Conservation (phyloP, 495 filamentous ascomycete genomes). For the Tuber magnatum region DNA sequence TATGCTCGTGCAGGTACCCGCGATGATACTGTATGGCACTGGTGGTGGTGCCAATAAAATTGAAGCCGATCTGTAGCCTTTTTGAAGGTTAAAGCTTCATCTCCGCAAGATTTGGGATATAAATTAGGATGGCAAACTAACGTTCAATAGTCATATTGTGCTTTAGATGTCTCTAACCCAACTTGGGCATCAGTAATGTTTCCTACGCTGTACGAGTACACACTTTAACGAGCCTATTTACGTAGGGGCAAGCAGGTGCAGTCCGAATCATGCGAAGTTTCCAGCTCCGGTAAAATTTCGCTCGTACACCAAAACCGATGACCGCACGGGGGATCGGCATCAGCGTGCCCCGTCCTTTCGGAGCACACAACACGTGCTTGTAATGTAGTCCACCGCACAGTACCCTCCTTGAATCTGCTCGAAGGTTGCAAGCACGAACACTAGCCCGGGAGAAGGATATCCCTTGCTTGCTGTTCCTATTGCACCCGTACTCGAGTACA, state of each 20-base stretch:
- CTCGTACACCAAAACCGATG: neutral
- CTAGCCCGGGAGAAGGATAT: neutral
- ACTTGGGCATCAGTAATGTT: neutral
- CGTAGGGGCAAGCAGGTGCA: neutral
- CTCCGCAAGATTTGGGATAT: neutral
- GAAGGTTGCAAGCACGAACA: neutral
- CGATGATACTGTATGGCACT: neutral
- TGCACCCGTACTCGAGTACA: no score
- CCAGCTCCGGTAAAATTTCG: neutral
- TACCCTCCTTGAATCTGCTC: neutral
- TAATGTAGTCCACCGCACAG: neutral
- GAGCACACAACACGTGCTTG: neutral
- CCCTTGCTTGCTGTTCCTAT: neutral
- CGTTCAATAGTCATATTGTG: neutral
- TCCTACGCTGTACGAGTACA: neutral
- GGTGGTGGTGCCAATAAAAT: neutral
- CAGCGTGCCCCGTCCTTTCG: neutral
- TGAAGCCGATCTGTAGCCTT: neutral
- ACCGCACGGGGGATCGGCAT: neutral
- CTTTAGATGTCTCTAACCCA: neutral
- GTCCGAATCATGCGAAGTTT: neutral
- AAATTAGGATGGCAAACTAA: neutral
- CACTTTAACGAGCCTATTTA: neutral
- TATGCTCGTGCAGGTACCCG: neutral
- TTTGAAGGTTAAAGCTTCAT: neutral